These are phyloP conservation scores for Excoecaria cochinchinensis DNA, from an alignment of 345 rosid species.

Conservation along the genomic window DNA sequence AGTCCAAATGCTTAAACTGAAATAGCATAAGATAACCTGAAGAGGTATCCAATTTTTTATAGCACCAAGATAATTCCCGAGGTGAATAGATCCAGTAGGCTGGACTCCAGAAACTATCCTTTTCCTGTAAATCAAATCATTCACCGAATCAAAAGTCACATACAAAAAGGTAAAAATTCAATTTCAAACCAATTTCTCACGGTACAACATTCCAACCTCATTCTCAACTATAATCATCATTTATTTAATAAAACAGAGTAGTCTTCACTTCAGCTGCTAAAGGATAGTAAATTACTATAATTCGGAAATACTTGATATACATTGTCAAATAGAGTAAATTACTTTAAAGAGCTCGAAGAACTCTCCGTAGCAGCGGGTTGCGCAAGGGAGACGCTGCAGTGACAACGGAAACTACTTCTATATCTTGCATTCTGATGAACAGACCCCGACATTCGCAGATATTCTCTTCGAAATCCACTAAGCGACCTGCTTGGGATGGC, in stretches of 20 bases:
- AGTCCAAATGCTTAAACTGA: not conserved
- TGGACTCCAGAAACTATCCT: slow-evolving; percentile 92
- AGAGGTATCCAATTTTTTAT: slow-evolving; percentile 80
- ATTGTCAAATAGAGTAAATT: not conserved
- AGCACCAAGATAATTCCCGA: slow-evolving; percentile 91
- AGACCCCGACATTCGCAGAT: slow-evolving; percentile 9
- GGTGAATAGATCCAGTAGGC: slow-evolving; percentile 87
- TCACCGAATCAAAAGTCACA: not conserved
- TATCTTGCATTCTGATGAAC: slow-evolving; percentile 14
- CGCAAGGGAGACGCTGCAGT: slow-evolving; percentile 41
- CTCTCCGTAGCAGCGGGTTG: slow-evolving; percentile 35
- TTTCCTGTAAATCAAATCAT: slow-evolving; percentile 45
- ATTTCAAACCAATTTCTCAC: not conserved
- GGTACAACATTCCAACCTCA: not conserved
- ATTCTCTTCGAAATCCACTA: slow-evolving; percentile 23
- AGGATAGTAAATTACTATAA: not conserved
- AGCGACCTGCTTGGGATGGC: slow-evolving; percentile 28
- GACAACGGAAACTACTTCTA: slow-evolving; percentile 38
- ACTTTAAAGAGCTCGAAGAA: slow-evolving; percentile 45
- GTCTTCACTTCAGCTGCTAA: not conserved
- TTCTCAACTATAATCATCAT: not conserved
- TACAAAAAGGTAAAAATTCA: too few species aligned
- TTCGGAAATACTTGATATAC: not conserved
- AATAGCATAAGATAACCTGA: slow-evolving; percentile 48
- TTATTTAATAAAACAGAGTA: not conserved